Base-by-base conservation (phyloP, 768 basidiomycete genomes). In the Epithele typhae region DNA sequence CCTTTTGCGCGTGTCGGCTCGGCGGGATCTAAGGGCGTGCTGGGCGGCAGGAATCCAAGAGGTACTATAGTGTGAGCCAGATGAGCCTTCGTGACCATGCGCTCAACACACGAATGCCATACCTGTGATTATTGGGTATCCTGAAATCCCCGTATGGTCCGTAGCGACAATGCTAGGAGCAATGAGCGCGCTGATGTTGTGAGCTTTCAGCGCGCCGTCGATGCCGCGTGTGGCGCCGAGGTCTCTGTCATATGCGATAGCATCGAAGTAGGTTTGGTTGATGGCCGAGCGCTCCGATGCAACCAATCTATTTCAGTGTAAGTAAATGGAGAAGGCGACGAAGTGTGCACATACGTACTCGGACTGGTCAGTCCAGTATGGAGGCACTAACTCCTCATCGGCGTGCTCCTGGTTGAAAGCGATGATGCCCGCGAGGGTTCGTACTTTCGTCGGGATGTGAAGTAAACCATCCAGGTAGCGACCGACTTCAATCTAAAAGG, bases 51-150 rank as follows among this genome's bases (percentile, higher is more conserved):
- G 59, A 81, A 82, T 1, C 79, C 81, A 1, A 84, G 69, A 1
- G 82, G 82, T 8, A 84, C 82, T 60, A 24, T 34, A 10, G 27
- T 10, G n/a, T 21, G 22, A 40, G 36, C 81, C 82, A n/a, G n/a
- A n/a, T n/a, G n/a, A n/a, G n/a, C n/a, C n/a, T n/a, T n/a, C n/a
- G n/a, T n/a, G n/a, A n/a, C n/a, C n/a, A n/a, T n/a, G n/a, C n/a
- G n/a, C n/a, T n/a, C n/a, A n/a, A n/a, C n/a, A n/a, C n/a, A n/a
- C n/a, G n/a, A n/a, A n/a, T 5, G 10, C n/a, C 15, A 54, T 36
- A 77, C 81, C 81, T 21, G 82, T 82, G 32, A 83, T 68, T 42
- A 83, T 78, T 2, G 83, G 82, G 53, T 82, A 84, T 8, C 81
- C 83, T 5, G 78, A 77, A 45, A 83, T 74, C 3, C 80, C 82